Conservation (phyloP, 1,284 basidiomycete genomes). For the Agroathelia rolfsii region DNA sequence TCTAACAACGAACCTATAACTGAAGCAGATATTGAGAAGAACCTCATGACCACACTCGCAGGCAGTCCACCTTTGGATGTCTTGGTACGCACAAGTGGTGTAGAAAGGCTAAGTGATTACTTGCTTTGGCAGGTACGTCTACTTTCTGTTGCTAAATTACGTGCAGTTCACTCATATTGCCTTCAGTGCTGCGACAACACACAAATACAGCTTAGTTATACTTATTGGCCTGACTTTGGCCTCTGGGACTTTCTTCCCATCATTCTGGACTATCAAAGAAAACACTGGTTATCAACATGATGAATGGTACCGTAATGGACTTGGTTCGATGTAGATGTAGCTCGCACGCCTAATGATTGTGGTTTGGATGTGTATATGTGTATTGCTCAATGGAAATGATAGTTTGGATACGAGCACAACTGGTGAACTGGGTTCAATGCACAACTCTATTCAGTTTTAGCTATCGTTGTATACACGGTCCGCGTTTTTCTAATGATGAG, state of each 20-base stretch:
- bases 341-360: no score
- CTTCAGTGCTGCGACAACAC: slow-evolving; percentile 68
- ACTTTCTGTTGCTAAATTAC: neutral
- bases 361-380: no score
- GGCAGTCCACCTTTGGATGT: slow-evolving; percentile 83
- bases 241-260: slow-evolving; percentile 81
- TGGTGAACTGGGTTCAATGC: no score
- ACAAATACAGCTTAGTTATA: slow-evolving; percentile 85
- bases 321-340: no score
- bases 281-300: no score
- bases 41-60: slow-evolving; percentile 56
- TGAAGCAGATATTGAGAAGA: slow-evolving; percentile 52
- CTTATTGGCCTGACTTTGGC: slow-evolving; percentile 95
- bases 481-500: slow-evolving; percentile 26
- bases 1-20: slow-evolving; percentile 29
- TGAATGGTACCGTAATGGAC: no score
- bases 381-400: no score
- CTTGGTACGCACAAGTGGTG: slow-evolving; percentile 87
- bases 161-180: neutral
- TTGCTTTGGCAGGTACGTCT: slow-evolving; percentile 84
- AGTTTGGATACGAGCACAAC: no score
- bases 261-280: slow-evolving; percentile 77
- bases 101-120: slow-evolving; percentile 85
- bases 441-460: no score
- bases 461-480: no score